Percentiles rank a stretch among this genome's conserved stretches.
phyloP scores from a whole-genome alignment of 2,329 filamentous ascomycete species.

The Penicillium sumatraense region DNA sequence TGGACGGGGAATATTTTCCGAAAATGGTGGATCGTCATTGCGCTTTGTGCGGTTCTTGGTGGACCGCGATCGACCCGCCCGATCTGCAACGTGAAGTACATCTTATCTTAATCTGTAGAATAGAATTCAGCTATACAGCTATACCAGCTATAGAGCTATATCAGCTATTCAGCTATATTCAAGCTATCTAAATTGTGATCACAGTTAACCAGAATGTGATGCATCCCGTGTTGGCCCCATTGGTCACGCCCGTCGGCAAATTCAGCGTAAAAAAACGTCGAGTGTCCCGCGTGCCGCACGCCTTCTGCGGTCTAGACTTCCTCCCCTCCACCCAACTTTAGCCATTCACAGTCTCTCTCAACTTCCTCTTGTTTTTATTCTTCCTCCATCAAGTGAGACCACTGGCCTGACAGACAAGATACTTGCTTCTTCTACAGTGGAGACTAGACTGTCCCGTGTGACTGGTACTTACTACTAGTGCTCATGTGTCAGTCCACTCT shows the following conservation, averaged over 20 bases:
- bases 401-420: no score
- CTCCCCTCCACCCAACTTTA: neutral
- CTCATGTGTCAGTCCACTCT: neutral
- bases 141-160: no score
- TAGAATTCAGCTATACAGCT: no score
- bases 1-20: neutral
- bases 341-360: neutral
- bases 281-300: neutral
- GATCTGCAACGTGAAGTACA: constrained; percentile 7
- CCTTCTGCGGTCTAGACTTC: neutral
- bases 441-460: neutral
- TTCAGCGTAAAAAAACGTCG: neutral
- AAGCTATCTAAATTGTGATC: neutral
- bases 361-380: neutral
- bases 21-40: neutral
- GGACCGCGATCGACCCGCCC: constrained; percentile 7
- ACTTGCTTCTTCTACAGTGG: no score
- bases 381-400: neutral
- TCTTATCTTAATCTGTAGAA: no score
- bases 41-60: neutral
- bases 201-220: neutral
- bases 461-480: neutral
- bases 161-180: no score
- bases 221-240: neutral
- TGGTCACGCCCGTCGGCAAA: neutral